Percentiles rank a stretch among this genome's conserved stretches.
These are phyloP conservation scores for Platanthera guangdongensis DNA, from an alignment of 106 monocot species.

Conservation along the genomic window DNA sequence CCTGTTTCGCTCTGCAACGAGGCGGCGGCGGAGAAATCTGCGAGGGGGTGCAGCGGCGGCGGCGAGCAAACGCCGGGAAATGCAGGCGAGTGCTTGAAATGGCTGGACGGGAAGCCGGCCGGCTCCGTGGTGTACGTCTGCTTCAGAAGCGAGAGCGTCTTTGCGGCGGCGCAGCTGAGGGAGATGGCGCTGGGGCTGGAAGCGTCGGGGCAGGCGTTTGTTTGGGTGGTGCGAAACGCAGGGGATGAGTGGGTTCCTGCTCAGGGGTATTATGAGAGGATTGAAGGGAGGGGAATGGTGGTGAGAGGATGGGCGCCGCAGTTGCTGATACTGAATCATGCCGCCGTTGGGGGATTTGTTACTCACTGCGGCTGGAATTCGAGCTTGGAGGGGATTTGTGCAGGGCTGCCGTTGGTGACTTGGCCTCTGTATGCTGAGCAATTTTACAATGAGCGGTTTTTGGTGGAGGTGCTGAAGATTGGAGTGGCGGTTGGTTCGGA, in stretches of 20 bases:
- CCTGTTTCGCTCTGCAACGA: conserved; percentile 20
- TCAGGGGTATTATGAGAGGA: conserved; percentile 9
- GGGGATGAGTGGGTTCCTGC: not conserved
- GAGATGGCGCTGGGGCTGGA: conserved; percentile 11
- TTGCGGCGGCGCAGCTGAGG: not conserved
- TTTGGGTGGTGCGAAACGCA: conserved; percentile 9
- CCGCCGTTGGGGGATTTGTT: too few relatives aligned
- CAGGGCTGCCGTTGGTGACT: too few relatives aligned
- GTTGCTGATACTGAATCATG: too few relatives aligned
- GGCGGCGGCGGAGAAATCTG: not conserved
- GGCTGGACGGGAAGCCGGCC: conserved; percentile 12
- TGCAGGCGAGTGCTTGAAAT: not conserved
- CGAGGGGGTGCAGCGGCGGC: not conserved
- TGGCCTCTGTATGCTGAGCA: too few relatives aligned
- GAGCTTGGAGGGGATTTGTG: too few relatives aligned
- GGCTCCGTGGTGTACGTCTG: conserved; percentile 12
- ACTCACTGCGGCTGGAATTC: too few relatives aligned
- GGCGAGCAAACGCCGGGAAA: not conserved
- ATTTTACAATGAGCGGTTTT: too few relatives aligned
- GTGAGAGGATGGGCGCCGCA: too few relatives aligned
- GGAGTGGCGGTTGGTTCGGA: too few relatives aligned
- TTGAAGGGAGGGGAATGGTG: too few relatives aligned
- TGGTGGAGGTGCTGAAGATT: too few relatives aligned
- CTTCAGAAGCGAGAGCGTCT: not conserved
- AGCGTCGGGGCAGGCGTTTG: not conserved